phyloP scores from a whole-genome alignment of 495 filamentous ascomycete species.

The Thermothielavioides terrestris region DNA sequence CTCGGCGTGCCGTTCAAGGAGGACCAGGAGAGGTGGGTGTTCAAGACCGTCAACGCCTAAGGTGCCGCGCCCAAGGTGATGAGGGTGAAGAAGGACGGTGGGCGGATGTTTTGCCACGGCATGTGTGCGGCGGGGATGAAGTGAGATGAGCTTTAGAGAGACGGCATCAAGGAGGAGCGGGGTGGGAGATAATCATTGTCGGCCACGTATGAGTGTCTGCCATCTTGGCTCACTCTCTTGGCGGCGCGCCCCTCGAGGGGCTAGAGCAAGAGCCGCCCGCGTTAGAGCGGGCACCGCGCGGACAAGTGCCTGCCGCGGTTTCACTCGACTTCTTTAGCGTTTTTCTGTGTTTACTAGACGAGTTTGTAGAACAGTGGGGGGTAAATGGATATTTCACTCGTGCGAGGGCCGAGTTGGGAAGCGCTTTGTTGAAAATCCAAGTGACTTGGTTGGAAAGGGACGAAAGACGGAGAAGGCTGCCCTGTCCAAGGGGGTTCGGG shows the following conservation, averaged over 20 bases:
- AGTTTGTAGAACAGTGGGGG: slow-evolving; percentile 6
- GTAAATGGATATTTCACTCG: background rate
- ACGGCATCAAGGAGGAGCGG: background rate
- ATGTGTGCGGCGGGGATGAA: background rate
- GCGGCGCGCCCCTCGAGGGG: background rate
- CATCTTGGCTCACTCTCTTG: background rate
- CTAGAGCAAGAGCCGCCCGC: background rate
- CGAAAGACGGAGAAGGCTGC: too few relatives aligned
- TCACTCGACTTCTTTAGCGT: slow-evolving; percentile 8
- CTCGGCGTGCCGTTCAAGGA: slow-evolving; percentile 83
- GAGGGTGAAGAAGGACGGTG: background rate
- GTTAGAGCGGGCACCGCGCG: background rate
- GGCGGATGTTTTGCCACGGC: too few relatives aligned
- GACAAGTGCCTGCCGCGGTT: slow-evolving; percentile 1
- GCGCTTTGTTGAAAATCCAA: too few relatives aligned
- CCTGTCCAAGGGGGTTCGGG: too few relatives aligned
- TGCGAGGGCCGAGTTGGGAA: background rate
- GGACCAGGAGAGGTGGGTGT: slow-evolving; percentile 55
- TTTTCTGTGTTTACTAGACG: background rate
- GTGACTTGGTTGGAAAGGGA: too few relatives aligned
- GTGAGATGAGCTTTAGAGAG: background rate
- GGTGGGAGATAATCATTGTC: background rate
- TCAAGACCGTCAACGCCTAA: slow-evolving; percentile 52
- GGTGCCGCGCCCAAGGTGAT: background rate
- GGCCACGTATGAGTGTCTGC: background rate